Base-by-base conservation (phyloP, 306 rosid genomes). In the Trifolium fragiferum region DNA sequence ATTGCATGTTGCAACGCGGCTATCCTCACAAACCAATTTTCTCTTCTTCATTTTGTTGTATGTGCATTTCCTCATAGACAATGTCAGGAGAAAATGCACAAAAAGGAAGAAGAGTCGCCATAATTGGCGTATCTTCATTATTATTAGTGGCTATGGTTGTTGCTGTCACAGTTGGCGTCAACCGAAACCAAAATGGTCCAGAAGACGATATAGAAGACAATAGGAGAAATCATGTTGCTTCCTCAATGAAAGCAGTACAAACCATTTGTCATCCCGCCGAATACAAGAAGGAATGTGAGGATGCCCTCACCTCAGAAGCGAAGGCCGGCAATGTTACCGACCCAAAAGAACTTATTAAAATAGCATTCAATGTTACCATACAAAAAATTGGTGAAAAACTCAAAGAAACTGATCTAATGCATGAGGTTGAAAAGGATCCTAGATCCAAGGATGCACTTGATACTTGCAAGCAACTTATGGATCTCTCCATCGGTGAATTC, bases 391-490 rank as follows among this genome's bases (percentile, higher is more conserved):
- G 72, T 0, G 79, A 79, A 0, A 87, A 80, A 1, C 55, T 86
- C 0, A 27, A 78, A 16, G 81, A 87, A 63, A 86, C 92, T 0
- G 14, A 19, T 4, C 44, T 70, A 7, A 20, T 89, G 30, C 66
- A 47, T 0, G 65, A 82, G 15, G 14, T 85, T 0, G 97, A 89
- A 87, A 85, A 84, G 60, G 97, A 93, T 0, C 90, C 90, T 0
- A 81, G 89, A 65, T 18, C 96, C 4, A 74, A 84, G 65, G 49
- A 63, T 77, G 97, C 98, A 3, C 91, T 93, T 2, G 87, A 82
- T 1, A 75, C 80, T 0, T 91, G 98, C 69, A 84, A 80, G 46
- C 80, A 86, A 19, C 89, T 93, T 21, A 76, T 91, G 86, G 78
- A 77, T 5, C 80, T 78, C 10, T 69, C 96, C 0, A 40, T 85